phyloP scores from a whole-genome alignment of 495 filamentous ascomycete genomes.

The Bombardia bombarda region DNA sequence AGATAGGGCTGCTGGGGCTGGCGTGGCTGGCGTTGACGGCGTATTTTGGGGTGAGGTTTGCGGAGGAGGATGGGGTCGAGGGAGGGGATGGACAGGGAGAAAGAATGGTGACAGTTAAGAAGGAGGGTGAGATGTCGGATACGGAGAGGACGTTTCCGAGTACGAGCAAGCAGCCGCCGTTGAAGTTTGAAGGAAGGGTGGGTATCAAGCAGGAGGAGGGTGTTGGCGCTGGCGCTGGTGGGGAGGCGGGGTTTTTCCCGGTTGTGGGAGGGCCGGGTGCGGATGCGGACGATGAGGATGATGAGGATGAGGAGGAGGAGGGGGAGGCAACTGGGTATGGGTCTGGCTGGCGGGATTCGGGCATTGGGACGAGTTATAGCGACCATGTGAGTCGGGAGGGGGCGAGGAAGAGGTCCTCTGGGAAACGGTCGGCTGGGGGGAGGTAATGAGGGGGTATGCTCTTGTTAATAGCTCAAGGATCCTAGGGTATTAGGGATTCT shows the following conservation, averaged over 20 bases:
- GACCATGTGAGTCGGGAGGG: conserved; percentile 19
- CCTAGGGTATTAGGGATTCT: too few species aligned
- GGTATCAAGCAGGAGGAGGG: conserved; percentile 25
- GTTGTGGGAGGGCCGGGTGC: conserved; percentile 16
- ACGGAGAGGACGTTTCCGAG: conserved; percentile 50
- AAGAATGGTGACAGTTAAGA: neutral
- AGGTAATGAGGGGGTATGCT: neutral
- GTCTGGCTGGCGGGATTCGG: conserved; percentile 27
- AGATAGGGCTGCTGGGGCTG: conserved; percentile 52
- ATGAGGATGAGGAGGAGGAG: conserved; percentile 32
- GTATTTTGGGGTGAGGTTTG: neutral
- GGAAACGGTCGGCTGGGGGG: conserved; percentile 8
- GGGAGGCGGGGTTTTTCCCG: neutral
- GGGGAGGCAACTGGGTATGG: conserved; percentile 16
- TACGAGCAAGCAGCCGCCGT: conserved; percentile 38
- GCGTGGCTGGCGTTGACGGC: neutral
- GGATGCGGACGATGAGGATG: conserved; percentile 28
- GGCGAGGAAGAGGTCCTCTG: conserved; percentile 13
- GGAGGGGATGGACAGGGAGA: neutral
- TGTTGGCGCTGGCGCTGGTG: conserved; percentile 2
- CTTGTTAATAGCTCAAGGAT: too few species aligned
- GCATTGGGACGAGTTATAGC: conserved; percentile 40
- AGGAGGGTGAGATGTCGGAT: conserved; percentile 8
- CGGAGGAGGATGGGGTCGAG: neutral
- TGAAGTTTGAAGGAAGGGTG: conserved; percentile 27